These are phyloP conservation scores for Pseudogymnoascus sp. DNA, from an alignment of 2,329 filamentous ascomycete species.

Conservation along the genomic window DNA sequence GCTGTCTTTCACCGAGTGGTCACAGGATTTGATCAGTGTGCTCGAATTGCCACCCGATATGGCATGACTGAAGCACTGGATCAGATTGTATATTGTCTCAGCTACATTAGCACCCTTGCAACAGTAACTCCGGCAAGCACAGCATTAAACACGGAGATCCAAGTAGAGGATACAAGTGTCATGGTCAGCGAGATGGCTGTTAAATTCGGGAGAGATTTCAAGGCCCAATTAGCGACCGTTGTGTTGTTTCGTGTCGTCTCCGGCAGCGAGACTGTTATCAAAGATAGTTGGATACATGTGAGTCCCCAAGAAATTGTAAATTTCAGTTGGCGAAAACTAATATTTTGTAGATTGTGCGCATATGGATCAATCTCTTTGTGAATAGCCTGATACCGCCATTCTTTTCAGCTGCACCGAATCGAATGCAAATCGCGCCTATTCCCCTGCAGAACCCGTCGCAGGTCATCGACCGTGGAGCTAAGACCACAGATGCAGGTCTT, in stretches of 20 bases:
- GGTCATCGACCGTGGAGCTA: constrained; percentile 79
- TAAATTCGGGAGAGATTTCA: constrained; percentile 86
- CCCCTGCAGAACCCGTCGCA: constrained; percentile 87
- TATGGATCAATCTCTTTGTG: constrained; percentile 91
- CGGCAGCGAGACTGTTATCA: constrained; percentile 71
- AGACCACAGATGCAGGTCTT: constrained; percentile 71
- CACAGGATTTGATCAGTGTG: constrained; percentile 91
- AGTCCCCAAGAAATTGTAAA: constrained; percentile 31
- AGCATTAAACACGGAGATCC: constrained; percentile 86
- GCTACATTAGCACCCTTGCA: constrained; percentile 82
- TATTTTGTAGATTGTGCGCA: constrained; percentile 64
- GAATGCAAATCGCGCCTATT: constrained; percentile 69
- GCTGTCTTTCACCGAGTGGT: constrained; percentile 90
- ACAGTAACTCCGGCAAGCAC: constrained; percentile 73
- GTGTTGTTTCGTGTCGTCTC: constrained; percentile 91
- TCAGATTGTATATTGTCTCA: constrained; percentile 83
- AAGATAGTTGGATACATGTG: constrained; percentile 71
- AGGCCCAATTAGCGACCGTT: constrained; percentile 85
- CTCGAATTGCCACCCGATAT: constrained; percentile 82
- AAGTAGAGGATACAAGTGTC: constrained; percentile 82
- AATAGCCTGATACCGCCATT: constrained; percentile 87
- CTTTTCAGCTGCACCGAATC: constrained; percentile 54
- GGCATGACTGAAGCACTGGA: constrained; percentile 79
- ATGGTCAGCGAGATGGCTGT: constrained; percentile 99
- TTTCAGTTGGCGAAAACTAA: constrained; percentile 30